These are phyloP conservation scores for Simplicillium sp. DNA, from an alignment of 2,329 filamentous ascomycete species.

Conservation along the genomic window DNA sequence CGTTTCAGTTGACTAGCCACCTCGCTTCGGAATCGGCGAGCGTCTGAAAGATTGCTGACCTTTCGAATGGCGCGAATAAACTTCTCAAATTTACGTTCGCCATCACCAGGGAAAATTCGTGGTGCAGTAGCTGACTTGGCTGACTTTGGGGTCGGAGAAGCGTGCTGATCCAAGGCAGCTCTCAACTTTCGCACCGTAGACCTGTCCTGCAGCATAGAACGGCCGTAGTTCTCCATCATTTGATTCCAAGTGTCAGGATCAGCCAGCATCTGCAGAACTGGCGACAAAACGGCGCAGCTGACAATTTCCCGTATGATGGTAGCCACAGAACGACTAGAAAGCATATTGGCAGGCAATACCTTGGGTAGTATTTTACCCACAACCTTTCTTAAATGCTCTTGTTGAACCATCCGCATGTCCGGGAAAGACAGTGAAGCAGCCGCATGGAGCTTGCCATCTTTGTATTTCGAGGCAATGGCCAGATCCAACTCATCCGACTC, in stretches of 20 bases:
- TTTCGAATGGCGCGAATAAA: slow-evolving; percentile 86
- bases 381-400: slow-evolving; percentile 77
- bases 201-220: slow-evolving; percentile 83
- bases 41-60: slow-evolving; percentile 85
- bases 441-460: slow-evolving; percentile 76
- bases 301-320: slow-evolving; percentile 82
- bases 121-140: slow-evolving; percentile 63
- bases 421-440: slow-evolving; percentile 77
- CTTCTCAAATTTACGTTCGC: slow-evolving; percentile 85
- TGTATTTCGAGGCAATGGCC: slow-evolving; percentile 91
- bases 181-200: slow-evolving; percentile 89
- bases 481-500: slow-evolving; percentile 94
- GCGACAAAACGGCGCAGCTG: slow-evolving; percentile 82
- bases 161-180: slow-evolving; percentile 87
- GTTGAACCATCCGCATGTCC: slow-evolving; percentile 75
- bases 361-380: slow-evolving; percentile 62
- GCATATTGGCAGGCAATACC: slow-evolving; percentile 63
- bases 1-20: slow-evolving; percentile 85
- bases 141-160: slow-evolving; percentile 64
- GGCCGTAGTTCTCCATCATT: slow-evolving; percentile 80
- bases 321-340: slow-evolving; percentile 71
- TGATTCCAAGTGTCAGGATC: slow-evolving; percentile 99
- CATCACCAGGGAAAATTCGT: slow-evolving; percentile 70
- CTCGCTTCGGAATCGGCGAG: slow-evolving; percentile 83
- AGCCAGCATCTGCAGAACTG: slow-evolving; percentile 67